phyloP scores from a whole-genome alignment of 2,329 filamentous ascomycete species.

The Juglanconis juglandina region DNA sequence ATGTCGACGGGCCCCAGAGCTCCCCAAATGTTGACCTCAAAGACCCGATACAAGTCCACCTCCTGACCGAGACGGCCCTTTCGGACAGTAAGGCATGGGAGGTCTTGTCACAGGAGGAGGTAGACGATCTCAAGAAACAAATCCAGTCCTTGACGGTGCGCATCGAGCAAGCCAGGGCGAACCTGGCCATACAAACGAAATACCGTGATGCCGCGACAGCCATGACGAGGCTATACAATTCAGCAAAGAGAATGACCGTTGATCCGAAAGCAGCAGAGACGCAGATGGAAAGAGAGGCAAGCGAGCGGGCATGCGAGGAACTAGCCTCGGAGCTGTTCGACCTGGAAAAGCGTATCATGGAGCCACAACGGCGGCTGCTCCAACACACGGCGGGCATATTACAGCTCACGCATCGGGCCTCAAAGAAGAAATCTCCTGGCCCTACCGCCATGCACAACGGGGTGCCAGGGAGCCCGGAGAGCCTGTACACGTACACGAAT shows the following conservation, averaged over 20 bases:
- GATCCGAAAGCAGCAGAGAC: slow-evolving; percentile 55
- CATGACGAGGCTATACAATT: slow-evolving; percentile 70
- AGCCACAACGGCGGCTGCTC: slow-evolving; percentile 71
- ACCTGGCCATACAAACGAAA: slow-evolving; percentile 85
- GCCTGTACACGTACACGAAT: slow-evolving; percentile 67
- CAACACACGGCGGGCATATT: slow-evolving; percentile 91
- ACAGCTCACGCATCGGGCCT: slow-evolving; percentile 79
- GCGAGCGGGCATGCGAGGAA: slow-evolving; percentile 80
- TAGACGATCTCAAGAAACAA: slow-evolving; percentile 89
- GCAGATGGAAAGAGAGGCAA: slow-evolving; percentile 70
- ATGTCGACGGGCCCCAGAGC: slow-evolving; percentile 49
- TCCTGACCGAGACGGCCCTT: slow-evolving; percentile 90
- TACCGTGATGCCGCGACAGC: slow-evolving; percentile 90
- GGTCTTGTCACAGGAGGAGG: slow-evolving; percentile 85
- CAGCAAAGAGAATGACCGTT: slow-evolving; percentile 45
- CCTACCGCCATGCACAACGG: slow-evolving; percentile 47
- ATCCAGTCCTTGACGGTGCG: slow-evolving; percentile 66
- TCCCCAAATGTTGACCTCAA: slow-evolving; percentile 59
- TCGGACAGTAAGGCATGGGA: slow-evolving; percentile 82
- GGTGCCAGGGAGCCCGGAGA: slow-evolving; percentile 73
- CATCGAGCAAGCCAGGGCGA: slow-evolving; percentile 78
- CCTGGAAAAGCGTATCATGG: slow-evolving; percentile 72
- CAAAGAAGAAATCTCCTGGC: slow-evolving; percentile 54
- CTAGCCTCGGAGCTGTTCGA: slow-evolving; percentile 75
- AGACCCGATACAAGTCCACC: slow-evolving; percentile 78